Percentiles rank a stretch among this genome's conserved stretches.
Evolutionary conservation across 768 basidiomycete genomes (phyloP).

Genomic region (Sporobolomyces roseus): DNA sequence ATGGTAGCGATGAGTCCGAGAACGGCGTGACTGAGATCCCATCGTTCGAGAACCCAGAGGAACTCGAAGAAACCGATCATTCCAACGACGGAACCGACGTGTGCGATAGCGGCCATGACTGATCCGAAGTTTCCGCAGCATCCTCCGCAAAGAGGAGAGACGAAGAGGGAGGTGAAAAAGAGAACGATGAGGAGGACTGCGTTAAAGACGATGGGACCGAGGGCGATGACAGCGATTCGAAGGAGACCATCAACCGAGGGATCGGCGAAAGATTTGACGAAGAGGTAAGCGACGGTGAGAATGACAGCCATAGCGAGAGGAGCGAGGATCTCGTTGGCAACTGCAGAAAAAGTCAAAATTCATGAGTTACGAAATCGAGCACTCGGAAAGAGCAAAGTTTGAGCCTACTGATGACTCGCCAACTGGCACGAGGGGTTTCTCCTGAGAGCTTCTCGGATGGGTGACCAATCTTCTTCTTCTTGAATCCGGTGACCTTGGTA

Average conservation of each 20-base stretch:
- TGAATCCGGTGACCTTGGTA: constrained; percentile 99
- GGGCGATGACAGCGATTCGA: constrained; percentile 83
- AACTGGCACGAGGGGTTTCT: constrained; percentile 87
- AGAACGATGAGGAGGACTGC: constrained; percentile 77
- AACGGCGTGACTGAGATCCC: constrained; percentile 87
- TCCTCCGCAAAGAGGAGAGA: constrained; percentile 62
- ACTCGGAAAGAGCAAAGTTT: constrained; percentile 70
- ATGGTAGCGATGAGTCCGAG: constrained; percentile 88
- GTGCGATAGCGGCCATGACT: constrained; percentile 84
- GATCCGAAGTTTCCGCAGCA: constrained; percentile 86
- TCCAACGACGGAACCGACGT: constrained; percentile 73
- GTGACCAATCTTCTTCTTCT: constrained; percentile 92
- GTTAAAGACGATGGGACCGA: constrained; percentile 96
- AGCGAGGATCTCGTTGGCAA: constrained; percentile 65
- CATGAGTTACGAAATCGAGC: constrained; percentile 55
- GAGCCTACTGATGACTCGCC: constrained; percentile 65
- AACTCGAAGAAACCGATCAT: constrained; percentile 93
- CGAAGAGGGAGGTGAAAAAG: constrained; percentile 85
- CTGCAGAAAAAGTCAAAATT: constrained; percentile 26
- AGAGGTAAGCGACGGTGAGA: constrained; percentile 55
- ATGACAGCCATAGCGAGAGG: constrained; percentile 46
- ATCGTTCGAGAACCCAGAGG: constrained; percentile 91
- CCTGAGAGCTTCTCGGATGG: constrained; percentile 96
- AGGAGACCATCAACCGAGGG: constrained; percentile 76
- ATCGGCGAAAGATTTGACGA: constrained; percentile 81